Evolutionary conservation across 345 rosid genomes (phyloP).

Genomic region (Chamaenerion angustifolium): DNA sequence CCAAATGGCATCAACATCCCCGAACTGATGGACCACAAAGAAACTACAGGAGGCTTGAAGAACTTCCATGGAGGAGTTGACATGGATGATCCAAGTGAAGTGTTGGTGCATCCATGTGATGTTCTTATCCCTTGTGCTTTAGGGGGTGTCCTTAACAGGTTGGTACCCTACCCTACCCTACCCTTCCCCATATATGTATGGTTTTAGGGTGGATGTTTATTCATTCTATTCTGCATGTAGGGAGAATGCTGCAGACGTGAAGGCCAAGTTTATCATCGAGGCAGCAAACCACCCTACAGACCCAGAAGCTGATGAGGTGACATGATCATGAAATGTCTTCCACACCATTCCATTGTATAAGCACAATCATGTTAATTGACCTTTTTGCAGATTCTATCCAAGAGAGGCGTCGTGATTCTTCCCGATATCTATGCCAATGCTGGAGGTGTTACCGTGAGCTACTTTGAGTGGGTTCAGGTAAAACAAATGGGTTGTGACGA

Average conservation of each 20-base stretch:
- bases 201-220: too few relatives aligned
- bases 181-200: too few relatives aligned
- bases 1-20: constrained; percentile 57
- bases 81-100: constrained; percentile 36
- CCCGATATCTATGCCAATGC: constrained; percentile 96
- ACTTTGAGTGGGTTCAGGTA: constrained; percentile 88
- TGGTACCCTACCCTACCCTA: too few relatives aligned
- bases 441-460: constrained; percentile 96
- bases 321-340: too few relatives aligned
- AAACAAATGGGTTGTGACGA: too few relatives aligned
- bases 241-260: constrained; percentile 87
- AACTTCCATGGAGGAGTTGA: constrained; percentile 67
- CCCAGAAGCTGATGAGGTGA: constrained; percentile 74
- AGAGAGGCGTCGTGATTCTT: constrained; percentile 77
- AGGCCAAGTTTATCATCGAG: constrained; percentile 85
- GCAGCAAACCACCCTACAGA: constrained; percentile 97
- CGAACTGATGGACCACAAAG: constrained; percentile 49
- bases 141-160: constrained; percentile 75
- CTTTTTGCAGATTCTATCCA: constrained; percentile 34
- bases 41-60: constrained; percentile 38
- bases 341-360: too few relatives aligned
- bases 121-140: constrained; percentile 91
- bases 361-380: too few relatives aligned
- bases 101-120: constrained; percentile 77
- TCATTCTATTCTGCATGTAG: not conserved